A percentile compares a stretch with the other conserved stretches of the same genome.
phyloP scores from a whole-genome alignment of 352 stramenopile species.

The Blastocystis sp. region DNA sequence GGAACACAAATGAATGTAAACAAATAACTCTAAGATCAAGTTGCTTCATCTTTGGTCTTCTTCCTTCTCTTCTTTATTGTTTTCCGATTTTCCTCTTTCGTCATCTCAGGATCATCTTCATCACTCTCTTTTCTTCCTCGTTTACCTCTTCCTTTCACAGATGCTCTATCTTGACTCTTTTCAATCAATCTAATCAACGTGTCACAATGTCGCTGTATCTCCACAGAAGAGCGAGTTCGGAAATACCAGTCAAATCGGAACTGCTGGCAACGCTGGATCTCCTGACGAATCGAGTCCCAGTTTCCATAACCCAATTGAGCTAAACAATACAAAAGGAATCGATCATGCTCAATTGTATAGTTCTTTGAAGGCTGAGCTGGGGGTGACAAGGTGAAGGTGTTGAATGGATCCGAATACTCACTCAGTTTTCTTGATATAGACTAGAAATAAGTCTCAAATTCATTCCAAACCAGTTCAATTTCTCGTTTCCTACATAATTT shows the following conservation, averaged over 20 bases:
- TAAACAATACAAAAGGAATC: conserved; percentile 37
- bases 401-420: background rate
- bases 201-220: conserved; percentile 5
- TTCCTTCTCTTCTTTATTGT: background rate
- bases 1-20: conserved; percentile 12
- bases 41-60: background rate
- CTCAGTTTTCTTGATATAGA: background rate
- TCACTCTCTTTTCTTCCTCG: background rate
- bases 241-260: conserved; percentile 64
- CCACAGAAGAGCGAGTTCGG: background rate
- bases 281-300: conserved; percentile 5
- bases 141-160: background rate
- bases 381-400: background rate
- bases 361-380: background rate
- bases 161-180: background rate
- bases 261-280: conserved; percentile 14
- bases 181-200: background rate
- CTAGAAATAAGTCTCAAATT: background rate
- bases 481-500: background rate
- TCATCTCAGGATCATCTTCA: conserved; percentile 4
- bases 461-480: background rate
- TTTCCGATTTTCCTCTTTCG: background rate
- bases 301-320: conserved; percentile 27
- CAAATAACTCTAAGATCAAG: conserved; percentile 3
- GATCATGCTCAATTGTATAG: background rate